Evolutionary conservation across 148 eudicot genomes (phyloP).

Genomic region (Nepenthes mirabilis): DNA sequence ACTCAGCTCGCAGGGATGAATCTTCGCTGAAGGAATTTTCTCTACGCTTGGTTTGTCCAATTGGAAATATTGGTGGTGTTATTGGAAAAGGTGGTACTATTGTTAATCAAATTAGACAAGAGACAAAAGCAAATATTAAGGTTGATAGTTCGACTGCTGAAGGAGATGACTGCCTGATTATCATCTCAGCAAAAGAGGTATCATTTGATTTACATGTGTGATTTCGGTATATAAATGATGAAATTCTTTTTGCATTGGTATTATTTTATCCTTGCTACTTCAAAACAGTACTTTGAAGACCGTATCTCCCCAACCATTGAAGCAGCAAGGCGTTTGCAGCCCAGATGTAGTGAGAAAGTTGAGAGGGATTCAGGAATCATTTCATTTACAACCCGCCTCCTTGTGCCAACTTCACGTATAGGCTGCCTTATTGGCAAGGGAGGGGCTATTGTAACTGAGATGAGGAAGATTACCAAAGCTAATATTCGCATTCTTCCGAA

Average conservation of each 20-base stretch:
- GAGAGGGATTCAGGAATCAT: conserved; percentile 94
- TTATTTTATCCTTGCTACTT: not conserved
- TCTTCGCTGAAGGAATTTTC: conserved; percentile 69
- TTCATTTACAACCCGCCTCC: conserved; percentile 70
- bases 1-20: conserved; percentile 50
- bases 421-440: conserved; percentile 97
- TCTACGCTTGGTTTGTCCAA: conserved; percentile 78
- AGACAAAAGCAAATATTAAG: conserved; percentile 72
- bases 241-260: not conserved
- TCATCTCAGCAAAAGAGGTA: conserved; percentile 82
- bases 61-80: conserved; percentile 78
- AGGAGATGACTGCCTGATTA: conserved; percentile 77
- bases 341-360: conserved; percentile 90
- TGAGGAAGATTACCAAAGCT: conserved; percentile 84
- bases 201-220: not conserved
- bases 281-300: conserved; percentile 65
- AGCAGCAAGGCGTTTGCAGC: conserved; percentile 93
- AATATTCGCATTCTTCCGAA: conserved; percentile 85
- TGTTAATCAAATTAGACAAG: conserved; percentile 92
- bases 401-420: conserved; percentile 72
- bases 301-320: conserved; percentile 76
- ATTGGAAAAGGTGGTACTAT: conserved; percentile 90
- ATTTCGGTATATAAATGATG: not conserved
- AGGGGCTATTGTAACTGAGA: conserved; percentile 80
- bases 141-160: conserved; percentile 84